Conservation (phyloP, 139 green algal species). For the Chlamydomonas sphaeroides region DNA sequence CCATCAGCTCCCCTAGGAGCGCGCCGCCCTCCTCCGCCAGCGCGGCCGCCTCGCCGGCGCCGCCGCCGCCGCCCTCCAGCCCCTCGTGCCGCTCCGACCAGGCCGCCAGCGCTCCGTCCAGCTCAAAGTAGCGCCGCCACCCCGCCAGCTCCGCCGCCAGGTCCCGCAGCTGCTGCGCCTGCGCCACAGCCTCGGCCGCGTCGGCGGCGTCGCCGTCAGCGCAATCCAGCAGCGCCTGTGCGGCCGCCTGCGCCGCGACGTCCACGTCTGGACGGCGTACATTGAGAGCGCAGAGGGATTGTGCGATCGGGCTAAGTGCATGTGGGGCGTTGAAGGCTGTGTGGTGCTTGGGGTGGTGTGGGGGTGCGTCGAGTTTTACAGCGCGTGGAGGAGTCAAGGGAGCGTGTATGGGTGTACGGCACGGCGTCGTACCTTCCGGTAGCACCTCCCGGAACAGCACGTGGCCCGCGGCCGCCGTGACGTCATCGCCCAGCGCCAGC, state of each 20-base stretch:
- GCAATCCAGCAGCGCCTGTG: background rate
- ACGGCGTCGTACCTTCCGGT: background rate
- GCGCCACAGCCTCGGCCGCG: background rate
- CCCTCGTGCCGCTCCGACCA: slow-evolving; percentile 29
- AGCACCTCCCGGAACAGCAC: slow-evolving; percentile 26
- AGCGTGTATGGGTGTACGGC: background rate
- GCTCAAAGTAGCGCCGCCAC: slow-evolving; percentile 24
- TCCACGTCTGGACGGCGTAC: background rate
- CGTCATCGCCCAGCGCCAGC: slow-evolving; percentile 42
- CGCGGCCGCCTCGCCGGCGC: background rate
- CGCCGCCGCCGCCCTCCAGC: background rate
- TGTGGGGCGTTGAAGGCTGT: no score
- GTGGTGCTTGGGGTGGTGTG: no score
- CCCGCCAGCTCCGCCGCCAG: slow-evolving; percentile 20
- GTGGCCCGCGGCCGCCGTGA: slow-evolving; percentile 22
- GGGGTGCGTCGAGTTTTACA: no score
- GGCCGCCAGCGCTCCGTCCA: slow-evolving; percentile 5
- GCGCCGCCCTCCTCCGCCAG: slow-evolving; percentile 13
- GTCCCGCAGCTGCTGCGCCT: slow-evolving; percentile 6
- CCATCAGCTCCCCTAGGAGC: slow-evolving; percentile 1
- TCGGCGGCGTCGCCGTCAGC: background rate
- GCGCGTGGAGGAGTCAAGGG: no score
- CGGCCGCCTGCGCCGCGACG: background rate
- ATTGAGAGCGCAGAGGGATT: no score
- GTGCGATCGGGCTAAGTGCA: no score